These are phyloP conservation scores for Pascua guehoae DNA, from an alignment of 1,284 basidiomycete species.

Conservation along the genomic window DNA sequence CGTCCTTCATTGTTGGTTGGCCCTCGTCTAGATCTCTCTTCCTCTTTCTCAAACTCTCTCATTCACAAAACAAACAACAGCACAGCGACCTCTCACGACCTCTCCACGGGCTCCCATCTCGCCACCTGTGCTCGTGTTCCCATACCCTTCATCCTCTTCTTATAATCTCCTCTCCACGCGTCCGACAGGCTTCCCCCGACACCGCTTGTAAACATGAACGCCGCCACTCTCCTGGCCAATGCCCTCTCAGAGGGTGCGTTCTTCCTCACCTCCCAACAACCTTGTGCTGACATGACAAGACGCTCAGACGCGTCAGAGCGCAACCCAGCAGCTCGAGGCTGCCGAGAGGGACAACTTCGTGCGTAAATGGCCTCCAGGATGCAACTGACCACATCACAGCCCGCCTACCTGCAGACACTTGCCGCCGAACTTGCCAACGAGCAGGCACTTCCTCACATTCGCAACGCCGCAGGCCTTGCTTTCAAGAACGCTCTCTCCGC, in stretches of 20 bases:
- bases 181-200: slow-evolving; percentile 2
- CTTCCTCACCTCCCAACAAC: slow-evolving; percentile 19
- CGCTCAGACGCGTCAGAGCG: slow-evolving; percentile 78
- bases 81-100: no score
- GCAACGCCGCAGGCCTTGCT: slow-evolving; percentile 91
- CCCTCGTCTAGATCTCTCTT: no score
- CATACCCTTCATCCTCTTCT: background rate
- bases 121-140: no score
- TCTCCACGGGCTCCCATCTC: no score
- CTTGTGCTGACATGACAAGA: slow-evolving; percentile 53
- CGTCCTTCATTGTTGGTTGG: no score
- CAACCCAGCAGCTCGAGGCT: slow-evolving; percentile 78
- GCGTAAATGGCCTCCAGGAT: slow-evolving; percentile 30
- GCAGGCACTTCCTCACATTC: slow-evolving; percentile 65
- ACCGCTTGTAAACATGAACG: slow-evolving; percentile 65
- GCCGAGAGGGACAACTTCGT: slow-evolving; percentile 83
- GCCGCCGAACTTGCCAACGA: slow-evolving; percentile 77
- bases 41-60: no score
- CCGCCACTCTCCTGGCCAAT: slow-evolving; percentile 80
- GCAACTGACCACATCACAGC: slow-evolving; percentile 53
- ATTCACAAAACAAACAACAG: no score
- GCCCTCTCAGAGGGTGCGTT: slow-evolving; percentile 78
- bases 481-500: slow-evolving; percentile 94
- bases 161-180: slow-evolving; percentile 7
- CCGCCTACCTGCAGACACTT: slow-evolving; percentile 83